A percentile compares a stretch with the other conserved stretches of the same genome.
These are phyloP conservation scores for Cladorrhinum sp. DNA, from an alignment of 2,329 filamentous ascomycete genomes.

Conservation along the genomic window DNA sequence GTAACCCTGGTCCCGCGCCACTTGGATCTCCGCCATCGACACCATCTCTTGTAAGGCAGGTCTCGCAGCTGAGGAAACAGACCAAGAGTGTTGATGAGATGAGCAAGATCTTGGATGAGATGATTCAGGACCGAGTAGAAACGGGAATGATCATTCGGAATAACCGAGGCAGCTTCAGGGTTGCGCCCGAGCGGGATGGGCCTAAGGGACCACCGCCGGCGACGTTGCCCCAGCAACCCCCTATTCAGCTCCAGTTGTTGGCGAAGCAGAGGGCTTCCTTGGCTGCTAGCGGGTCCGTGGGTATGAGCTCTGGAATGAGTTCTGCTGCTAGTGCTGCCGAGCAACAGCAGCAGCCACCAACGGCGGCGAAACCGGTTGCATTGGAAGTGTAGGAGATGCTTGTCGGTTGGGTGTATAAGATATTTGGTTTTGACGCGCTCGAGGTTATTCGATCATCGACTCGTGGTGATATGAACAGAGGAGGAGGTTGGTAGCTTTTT, in stretches of 20 bases:
- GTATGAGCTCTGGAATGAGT: neutral
- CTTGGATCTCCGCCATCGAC: conserved; percentile 29
- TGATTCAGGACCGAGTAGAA: conserved; percentile 88
- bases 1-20: conserved; percentile 31
- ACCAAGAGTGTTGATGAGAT: conserved; percentile 82
- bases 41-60: conserved; percentile 28
- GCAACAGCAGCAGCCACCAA: conserved; percentile 1
- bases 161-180: conserved; percentile 62
- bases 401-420: neutral
- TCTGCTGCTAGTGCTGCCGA: neutral
- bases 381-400: conserved; percentile 28
- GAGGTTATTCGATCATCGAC: neutral
- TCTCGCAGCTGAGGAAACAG: conserved; percentile 45
- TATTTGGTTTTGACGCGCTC: neutral
- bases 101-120: conserved; percentile 89
- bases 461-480: neutral
- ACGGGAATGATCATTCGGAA: conserved; percentile 68
- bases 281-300: neutral
- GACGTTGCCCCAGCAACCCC: conserved; percentile 29
- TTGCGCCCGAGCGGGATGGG: conserved; percentile 46
- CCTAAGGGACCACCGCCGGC: conserved; percentile 30
- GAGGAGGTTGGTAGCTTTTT: neutral
- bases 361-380: conserved; percentile 28
- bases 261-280: conserved; percentile 28
- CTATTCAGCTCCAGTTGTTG: conserved; percentile 31